Conservation (phyloP, 177 flowering plant species). For the Vitis hybrid region DNA sequence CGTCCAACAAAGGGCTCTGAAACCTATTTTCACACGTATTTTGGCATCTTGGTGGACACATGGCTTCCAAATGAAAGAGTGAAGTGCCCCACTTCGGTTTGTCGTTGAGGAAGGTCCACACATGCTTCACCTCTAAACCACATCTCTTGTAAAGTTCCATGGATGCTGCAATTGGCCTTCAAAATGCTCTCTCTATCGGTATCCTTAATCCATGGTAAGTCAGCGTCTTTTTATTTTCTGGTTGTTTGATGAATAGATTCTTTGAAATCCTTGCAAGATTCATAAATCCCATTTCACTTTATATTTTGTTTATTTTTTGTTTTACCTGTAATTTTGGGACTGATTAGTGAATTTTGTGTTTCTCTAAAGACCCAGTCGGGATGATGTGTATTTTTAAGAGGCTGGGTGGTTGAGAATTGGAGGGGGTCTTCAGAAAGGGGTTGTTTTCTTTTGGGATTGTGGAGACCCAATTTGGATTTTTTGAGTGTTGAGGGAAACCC, state of each 20-base stretch:
- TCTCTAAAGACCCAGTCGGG: not conserved
- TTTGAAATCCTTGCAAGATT: not conserved
- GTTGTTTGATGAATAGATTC: not conserved
- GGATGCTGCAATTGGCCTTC: not conserved
- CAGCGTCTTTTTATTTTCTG: not conserved
- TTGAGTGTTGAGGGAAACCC: constrained; percentile 3
- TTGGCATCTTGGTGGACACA: too few relatives aligned
- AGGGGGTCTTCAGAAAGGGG: not conserved
- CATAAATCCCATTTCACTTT: not conserved
- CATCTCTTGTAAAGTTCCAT: constrained; percentile 3
- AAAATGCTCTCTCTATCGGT: not conserved
- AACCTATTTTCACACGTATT: too few relatives aligned
- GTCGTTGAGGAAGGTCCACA: constrained; percentile 24
- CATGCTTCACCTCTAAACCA: constrained; percentile 13
- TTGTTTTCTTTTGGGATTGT: constrained; percentile 2
- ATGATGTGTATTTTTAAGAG: not conserved
- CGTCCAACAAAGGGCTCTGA: too few relatives aligned
- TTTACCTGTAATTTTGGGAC: not conserved
- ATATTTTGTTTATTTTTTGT: too few relatives aligned
- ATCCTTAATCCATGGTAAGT: constrained; percentile 11
- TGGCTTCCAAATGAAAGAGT: too few relatives aligned
- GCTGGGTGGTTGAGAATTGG: not conserved
- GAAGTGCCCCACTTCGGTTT: constrained; percentile 2
- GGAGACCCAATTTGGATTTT: constrained; percentile 11
- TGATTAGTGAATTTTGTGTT: not conserved